Conservation (phyloP, 2,329 filamentous ascomycete genomes). For the Diaporthe helianthi region DNA sequence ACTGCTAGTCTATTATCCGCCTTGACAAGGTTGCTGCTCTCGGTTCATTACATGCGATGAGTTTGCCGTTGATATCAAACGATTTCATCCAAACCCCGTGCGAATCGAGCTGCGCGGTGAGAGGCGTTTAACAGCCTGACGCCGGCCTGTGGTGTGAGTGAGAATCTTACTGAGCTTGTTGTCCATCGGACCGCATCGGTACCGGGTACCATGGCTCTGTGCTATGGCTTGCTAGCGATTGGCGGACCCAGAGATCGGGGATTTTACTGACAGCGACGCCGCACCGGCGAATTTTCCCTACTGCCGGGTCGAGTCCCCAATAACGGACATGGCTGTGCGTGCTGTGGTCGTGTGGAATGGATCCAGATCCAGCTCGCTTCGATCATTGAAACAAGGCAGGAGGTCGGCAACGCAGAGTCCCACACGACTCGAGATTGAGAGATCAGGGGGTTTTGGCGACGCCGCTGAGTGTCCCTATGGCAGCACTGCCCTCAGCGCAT, state of each 20-base stretch:
- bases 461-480: conserved; percentile 11
- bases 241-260: conserved; percentile 33
- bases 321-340: conserved; percentile 26
- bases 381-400: conserved; percentile 31
- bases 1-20: conserved; percentile 1
- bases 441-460: conserved; percentile 16
- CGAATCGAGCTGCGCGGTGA: neutral
- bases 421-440: conserved; percentile 27
- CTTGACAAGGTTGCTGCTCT: conserved; percentile 17
- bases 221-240: conserved; percentile 32
- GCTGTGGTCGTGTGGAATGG: conserved; percentile 31
- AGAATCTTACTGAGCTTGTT: conserved; percentile 15
- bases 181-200: conserved; percentile 6
- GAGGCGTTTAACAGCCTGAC: neutral
- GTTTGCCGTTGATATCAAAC: neutral
- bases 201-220: conserved; percentile 16
- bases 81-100: neutral
- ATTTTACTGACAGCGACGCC: conserved; percentile 32
- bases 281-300: conserved; percentile 32
- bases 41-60: conserved; percentile 20
- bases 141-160: conserved; percentile 10
- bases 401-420: conserved; percentile 25
- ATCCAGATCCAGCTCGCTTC: conserved; percentile 33
- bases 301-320: conserved; percentile 30
- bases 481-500: conserved; percentile 4